These are phyloP conservation scores for Cardiospermum halicacabum DNA, from an alignment of 345 rosid species.

Conservation along the genomic window DNA sequence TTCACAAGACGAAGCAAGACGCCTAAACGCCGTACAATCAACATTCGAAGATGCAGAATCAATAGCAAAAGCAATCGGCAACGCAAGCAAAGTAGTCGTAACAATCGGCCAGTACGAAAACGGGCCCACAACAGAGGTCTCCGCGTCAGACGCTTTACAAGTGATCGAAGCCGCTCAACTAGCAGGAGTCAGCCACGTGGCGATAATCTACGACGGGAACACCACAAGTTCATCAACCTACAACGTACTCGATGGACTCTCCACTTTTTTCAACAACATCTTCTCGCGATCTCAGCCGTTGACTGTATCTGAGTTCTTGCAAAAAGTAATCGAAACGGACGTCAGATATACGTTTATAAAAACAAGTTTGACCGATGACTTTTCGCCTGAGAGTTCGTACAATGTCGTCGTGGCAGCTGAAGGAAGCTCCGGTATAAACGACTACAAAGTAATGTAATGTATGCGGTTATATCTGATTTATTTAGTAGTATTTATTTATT, in stretches of 20 bases:
- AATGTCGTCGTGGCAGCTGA: constrained; percentile 75
- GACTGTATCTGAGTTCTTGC: constrained; percentile 55
- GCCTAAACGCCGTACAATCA: constrained; percentile 88
- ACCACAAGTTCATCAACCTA: constrained; percentile 40
- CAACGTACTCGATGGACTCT: constrained; percentile 73
- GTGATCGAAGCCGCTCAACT: constrained; percentile 79
- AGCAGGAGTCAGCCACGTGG: constrained; percentile 83
- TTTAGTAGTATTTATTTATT: not conserved
- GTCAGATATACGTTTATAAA: constrained; percentile 74
- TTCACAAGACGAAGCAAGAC: constrained; percentile 65
- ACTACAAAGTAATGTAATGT: constrained; percentile 99
- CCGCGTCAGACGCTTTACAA: constrained; percentile 63
- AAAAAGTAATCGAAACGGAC: constrained; percentile 61
- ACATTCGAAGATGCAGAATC: constrained; percentile 62
- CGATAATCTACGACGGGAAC: constrained; percentile 60
- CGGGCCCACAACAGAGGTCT: constrained; percentile 62
- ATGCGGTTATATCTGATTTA: constrained; percentile 47
- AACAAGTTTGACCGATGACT: constrained; percentile 78
- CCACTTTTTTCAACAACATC: constrained; percentile 70
- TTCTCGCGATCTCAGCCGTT: constrained; percentile 60
- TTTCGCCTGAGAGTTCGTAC: constrained; percentile 71
- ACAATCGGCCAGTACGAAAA: constrained; percentile 69
- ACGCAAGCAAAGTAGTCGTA: constrained; percentile 85
- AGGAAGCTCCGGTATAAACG: constrained; percentile 44
- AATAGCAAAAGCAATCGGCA: constrained; percentile 95